Evolutionary conservation across 495 filamentous ascomycete genomes (phyloP), one percentile per base, ranked within the genome.

Genomic region (Baudoinia panamericana): DNA sequence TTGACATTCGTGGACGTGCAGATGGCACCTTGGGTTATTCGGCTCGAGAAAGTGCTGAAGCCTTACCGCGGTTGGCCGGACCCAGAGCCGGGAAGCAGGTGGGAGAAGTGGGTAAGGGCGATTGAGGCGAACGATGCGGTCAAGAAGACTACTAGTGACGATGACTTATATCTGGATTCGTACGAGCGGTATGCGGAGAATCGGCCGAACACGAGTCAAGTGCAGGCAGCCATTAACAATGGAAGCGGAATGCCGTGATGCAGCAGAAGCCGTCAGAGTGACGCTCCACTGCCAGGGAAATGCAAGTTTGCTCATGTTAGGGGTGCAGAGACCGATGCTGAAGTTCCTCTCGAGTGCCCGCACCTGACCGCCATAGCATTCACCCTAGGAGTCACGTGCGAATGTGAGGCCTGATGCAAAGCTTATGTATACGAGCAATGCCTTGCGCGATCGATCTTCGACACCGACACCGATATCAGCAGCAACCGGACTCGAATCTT

Each of bases 1-100:
- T 41, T 56, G 37, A 44, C 37, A 10, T 56, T 50, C 25, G 50
- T 53, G 7, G 88, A 96, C 51, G 68, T 93, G 17, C 82, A 90
- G 50, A 72, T 88, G 33, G 87, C 86, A 6, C 88, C 88, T 6
- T 96, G 88, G 74, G 71, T 90, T 34, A 53, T 94, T 23, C 76
- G 88, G 1, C 60, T 93, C 38, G 65, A 68, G 10, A 67, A 76
- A 13, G 82, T 93, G 19, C 64, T 93, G 38, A 75, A 76, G 36
- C 79, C 76, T n/a, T 87, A 87, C 53, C 72, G 81, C 17, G 77
- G 73, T 22, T 93, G 83, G 83, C 74, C 75, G 19, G 76, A 82
- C 32, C 73, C 84, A 7, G 69, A 77, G 43, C 64, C 68, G 11
- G 78, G 74, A 5, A 79, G 65, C 48, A 70, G 87, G 34, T 84